Base-by-base conservation (phyloP, 1,139 yeast genomes). In the Lodderomyces orthopsilosis region DNA sequence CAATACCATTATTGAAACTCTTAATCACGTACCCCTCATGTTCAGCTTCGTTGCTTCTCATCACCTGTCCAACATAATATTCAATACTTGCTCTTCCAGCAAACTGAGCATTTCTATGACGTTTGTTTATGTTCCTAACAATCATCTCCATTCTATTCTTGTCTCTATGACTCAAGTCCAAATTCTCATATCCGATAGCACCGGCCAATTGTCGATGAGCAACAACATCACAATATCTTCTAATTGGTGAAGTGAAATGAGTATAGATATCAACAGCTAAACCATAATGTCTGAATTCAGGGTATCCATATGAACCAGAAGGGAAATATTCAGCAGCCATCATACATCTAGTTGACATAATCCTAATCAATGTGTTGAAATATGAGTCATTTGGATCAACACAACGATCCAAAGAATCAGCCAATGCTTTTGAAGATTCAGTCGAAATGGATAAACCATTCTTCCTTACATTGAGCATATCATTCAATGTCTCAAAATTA, bases 281-380 rank as follows among this genome's bases (percentile, higher is more conserved):
- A 61, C 99, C 99, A 65, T 94, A 94, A 73, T 94, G 99, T 49
- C 84, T 82, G 68, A 89, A 94, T 52, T 94, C 98, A n/a, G 95
- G 83, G 57, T 88, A 88, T 6, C 95, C 88, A 57, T 76, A 88
- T 13, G 86, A 81, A n/a, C 99, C 98, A 0, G 96, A 80, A 6
- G 95, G 83, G 71, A 94, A 94, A 62, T 94, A 94, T 58, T 93
- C 98, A 1, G 99, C 99, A 2, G 98, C 96, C 86, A 90, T 88
- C 98, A 94, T 94, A 68, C 98, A 93, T 58, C 99, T 79, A 0
- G 99, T 94, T 6, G 98, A 94, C 96, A 93, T 86, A 51, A 94
- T 93, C 66, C 99, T 84, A 8, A 93, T 77, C 56, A 94, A 74
- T 0, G 98, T 93, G 65, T 94, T 94, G 76, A 94, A 90, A 59